Percentiles rank a stretch among this genome's conserved stretches.
Conservation (phyloP, 768 basidiomycete genomes). For the Agrocybe praecox region DNA sequence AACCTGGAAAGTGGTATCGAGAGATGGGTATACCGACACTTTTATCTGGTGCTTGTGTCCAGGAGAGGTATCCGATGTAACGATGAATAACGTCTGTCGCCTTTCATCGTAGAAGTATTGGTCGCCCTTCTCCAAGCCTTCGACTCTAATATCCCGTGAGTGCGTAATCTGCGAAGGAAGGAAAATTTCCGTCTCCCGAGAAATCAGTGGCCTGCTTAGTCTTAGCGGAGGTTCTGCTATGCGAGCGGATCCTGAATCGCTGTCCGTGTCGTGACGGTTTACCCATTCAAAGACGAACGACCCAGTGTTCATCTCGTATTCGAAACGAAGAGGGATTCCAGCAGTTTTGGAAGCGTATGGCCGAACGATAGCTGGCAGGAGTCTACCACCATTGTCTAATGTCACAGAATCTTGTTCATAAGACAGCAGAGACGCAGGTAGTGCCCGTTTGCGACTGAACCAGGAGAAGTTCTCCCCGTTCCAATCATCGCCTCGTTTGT, state of each 20-base stretch:
- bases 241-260: slow-evolving; percentile 5
- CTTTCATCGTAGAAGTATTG: slow-evolving; percentile 59
- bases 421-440: slow-evolving; percentile 56
- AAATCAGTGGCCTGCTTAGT: slow-evolving; percentile 40
- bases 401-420: slow-evolving; percentile 64
- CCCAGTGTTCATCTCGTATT: slow-evolving; percentile 80
- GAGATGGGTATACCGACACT: slow-evolving; percentile 59
- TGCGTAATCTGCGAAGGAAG: slow-evolving; percentile 65
- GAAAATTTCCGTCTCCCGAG: slow-evolving; percentile 84
- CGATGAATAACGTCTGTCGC: slow-evolving; percentile 77
- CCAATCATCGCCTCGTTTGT: slow-evolving; percentile 83
- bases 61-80: slow-evolving; percentile 44
- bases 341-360: slow-evolving; percentile 92
- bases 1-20: slow-evolving; percentile 49
- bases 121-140: slow-evolving; percentile 55
- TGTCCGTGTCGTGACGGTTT: slow-evolving; percentile 28
- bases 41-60: slow-evolving; percentile 49
- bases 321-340: slow-evolving; percentile 74
- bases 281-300: slow-evolving; percentile 68
- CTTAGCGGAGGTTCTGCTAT: slow-evolving; percentile 40
- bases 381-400: slow-evolving; percentile 81
- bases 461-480: slow-evolving; percentile 98
- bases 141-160: slow-evolving; percentile 58
- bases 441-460: slow-evolving; percentile 70
- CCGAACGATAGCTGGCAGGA: slow-evolving; percentile 78